A percentile compares a stretch with the other conserved stretches of the same genome.
These are phyloP conservation scores for Vigna unguiculata DNA, from an alignment of 306 rosid species.

Conservation along the genomic window DNA sequence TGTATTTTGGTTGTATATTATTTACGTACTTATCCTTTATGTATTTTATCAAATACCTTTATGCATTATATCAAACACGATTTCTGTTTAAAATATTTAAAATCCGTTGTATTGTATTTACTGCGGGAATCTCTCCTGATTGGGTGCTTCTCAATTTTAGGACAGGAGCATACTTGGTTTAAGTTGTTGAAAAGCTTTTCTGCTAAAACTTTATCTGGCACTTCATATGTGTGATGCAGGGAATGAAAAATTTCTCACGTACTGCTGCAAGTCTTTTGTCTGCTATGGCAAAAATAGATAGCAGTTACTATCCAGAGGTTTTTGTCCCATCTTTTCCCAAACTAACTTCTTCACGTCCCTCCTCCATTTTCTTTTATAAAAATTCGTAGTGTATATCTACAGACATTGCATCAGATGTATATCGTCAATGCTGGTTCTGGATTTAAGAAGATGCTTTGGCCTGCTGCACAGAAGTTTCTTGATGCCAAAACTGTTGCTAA, in stretches of 20 bases:
- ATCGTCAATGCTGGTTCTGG: constrained; percentile 96
- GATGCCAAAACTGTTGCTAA: constrained; percentile 82
- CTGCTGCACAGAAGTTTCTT: constrained; percentile 90
- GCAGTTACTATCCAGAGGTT: constrained; percentile 95
- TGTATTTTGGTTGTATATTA: constrained; percentile 20
- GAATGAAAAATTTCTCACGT: constrained; percentile 86
- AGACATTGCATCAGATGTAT: constrained; percentile 95
- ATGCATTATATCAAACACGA: constrained; percentile 17
- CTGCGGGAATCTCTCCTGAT: neutral
- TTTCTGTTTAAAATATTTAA: neutral
- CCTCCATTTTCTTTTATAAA: constrained; percentile 29
- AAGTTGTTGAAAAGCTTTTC: constrained; percentile 11
- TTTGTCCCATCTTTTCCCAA: constrained; percentile 30
- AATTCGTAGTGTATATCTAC: constrained; percentile 35
- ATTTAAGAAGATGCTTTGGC: constrained; percentile 97
- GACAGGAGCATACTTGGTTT: constrained; percentile 25
- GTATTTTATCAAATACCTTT: constrained; percentile 32
- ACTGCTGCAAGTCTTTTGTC: constrained; percentile 88
- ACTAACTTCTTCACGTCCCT: constrained; percentile 25
- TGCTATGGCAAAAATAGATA: constrained; percentile 82
- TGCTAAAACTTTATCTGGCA: constrained; percentile 33
- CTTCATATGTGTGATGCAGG: constrained; percentile 62
- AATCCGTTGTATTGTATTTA: constrained; percentile 12
- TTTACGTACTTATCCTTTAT: constrained; percentile 24
- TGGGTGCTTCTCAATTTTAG: constrained; percentile 10